Evolutionary conservation across 257 asterid species (phyloP).

Genomic region (Craterostigma plantagineum): DNA sequence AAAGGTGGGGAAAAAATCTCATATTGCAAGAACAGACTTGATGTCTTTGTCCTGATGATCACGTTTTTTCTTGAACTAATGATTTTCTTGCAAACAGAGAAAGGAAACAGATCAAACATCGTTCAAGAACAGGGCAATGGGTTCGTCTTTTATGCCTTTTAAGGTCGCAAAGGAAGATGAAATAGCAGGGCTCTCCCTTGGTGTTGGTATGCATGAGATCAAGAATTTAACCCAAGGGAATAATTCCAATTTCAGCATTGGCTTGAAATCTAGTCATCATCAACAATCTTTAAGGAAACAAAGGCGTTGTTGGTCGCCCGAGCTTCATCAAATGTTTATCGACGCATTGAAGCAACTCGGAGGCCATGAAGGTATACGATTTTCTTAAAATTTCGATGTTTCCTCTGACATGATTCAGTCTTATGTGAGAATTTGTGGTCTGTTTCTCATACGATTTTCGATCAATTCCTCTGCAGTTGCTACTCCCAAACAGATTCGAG

Average conservation of each 20-base stretch:
- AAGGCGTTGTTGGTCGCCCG: slow-evolving; percentile 92
- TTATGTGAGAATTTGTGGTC: background rate
- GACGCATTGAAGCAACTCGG: slow-evolving; percentile 69
- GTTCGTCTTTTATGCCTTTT: slow-evolving; percentile 31
- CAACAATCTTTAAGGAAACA: slow-evolving; percentile 47
- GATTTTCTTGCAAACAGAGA: slow-evolving; percentile 11
- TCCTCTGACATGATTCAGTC: background rate
- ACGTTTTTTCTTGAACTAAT: no score
- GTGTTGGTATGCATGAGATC: slow-evolving; percentile 37
- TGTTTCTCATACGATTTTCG: background rate
- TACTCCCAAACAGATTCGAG: slow-evolving; percentile 96
- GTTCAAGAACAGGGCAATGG: slow-evolving; percentile 10
- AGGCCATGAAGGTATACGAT: slow-evolving; percentile 33
- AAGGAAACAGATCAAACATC: slow-evolving; percentile 12
- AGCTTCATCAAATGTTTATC: slow-evolving; percentile 59
- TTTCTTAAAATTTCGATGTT: background rate
- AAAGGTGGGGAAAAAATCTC: slow-evolving; percentile 4
- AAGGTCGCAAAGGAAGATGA: slow-evolving; percentile 23
- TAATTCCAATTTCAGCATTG: slow-evolving; percentile 16
- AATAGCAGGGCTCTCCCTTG: slow-evolving; percentile 43
- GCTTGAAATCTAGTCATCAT: slow-evolving; percentile 27
- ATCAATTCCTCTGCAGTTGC: slow-evolving; percentile 38
- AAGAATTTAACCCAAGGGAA: slow-evolving; percentile 31
- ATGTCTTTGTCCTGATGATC: slow-evolving; percentile 7
- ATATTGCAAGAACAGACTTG: background rate